Evolutionary conservation across 2,329 filamentous ascomycete species (phyloP).

Genomic region (Decorospora gaudefroyi): DNA sequence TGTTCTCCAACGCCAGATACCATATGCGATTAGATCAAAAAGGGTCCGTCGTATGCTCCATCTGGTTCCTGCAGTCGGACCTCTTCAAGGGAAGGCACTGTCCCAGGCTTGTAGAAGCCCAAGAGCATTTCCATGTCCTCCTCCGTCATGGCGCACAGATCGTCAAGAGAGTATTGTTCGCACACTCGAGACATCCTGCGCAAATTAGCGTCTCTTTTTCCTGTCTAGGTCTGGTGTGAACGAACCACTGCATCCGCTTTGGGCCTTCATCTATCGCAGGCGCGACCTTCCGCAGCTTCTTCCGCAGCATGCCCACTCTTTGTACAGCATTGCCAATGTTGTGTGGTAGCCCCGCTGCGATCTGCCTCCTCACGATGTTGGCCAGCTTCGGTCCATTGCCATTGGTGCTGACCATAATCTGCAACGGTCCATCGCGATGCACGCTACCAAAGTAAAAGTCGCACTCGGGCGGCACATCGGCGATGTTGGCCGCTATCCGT

Average conservation of each 20-base stretch:
- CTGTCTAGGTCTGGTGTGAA: neutral
- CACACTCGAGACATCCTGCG: conserved; percentile 90
- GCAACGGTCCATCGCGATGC: conserved; percentile 90
- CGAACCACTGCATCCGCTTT: conserved; percentile 85
- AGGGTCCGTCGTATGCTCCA: conserved; percentile 55
- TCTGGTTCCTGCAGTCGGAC: conserved; percentile 49
- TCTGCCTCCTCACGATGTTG: conserved; percentile 80
- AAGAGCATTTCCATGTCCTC: conserved; percentile 82
- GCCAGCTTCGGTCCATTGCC: conserved; percentile 92
- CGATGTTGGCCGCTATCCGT: conserved; percentile 89
- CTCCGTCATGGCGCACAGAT: conserved; percentile 80
- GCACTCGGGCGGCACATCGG: conserved; percentile 93
- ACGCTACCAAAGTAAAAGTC: conserved; percentile 99
- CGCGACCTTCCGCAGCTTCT: conserved; percentile 76
- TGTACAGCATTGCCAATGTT: conserved; percentile 86
- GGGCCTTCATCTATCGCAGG: conserved; percentile 73
- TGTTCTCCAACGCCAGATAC: conserved; percentile 18
- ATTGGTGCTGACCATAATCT: conserved; percentile 99
- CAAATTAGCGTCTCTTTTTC: no score
- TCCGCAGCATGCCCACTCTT: conserved; percentile 78
- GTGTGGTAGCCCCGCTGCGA: conserved; percentile 73
- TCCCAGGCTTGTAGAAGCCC: conserved; percentile 65
- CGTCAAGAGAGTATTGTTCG: conserved; percentile 81
- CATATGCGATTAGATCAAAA: conserved; percentile 40
- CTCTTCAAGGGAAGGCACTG: conserved; percentile 51